Base-by-base conservation (phyloP, 129 eudicot genomes). In the Helichrysum umbraculigerum region DNA sequence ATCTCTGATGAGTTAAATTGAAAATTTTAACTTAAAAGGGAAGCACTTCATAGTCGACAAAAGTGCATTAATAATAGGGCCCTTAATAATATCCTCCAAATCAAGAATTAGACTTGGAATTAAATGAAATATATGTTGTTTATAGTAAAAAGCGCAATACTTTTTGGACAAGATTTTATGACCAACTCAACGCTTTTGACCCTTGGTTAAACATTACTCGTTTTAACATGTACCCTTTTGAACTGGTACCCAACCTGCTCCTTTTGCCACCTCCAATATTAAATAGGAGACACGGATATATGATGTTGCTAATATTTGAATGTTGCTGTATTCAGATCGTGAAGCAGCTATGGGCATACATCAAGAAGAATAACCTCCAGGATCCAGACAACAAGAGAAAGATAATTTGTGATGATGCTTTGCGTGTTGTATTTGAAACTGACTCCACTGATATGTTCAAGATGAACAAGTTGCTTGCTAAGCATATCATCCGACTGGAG, bases 341-440 rank as follows among this genome's bases (percentile, higher is more conserved):
- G 84, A 93, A 85, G 84, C 96, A 93, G 85, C 84, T 93, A 35
- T 93, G 98, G 98, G 95, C 89, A 16, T 93, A 93, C 82, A 93
- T 93, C 52, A 88, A 92, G 85, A 90, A 90, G 81, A 73, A 93
- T 86, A 90, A 93, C 74, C 98, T 93, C 32, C 98, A 93, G 77
- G 98, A 93, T 83, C 98, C 98, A 22, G 90, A 82, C 66, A 90
- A 93, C 85, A 93, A 90, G 83, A 93, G 96, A 80, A 93, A 93
- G 84, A 93, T 93, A 81, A 86, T 90, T 29, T 93, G 98, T 79
- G 91, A 93, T 82, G 98, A 93, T 67, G 96, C 91, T 71, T 79
- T 93, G 64, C 95, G 96, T 9, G 81, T 87, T 80, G 84, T 93
- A n/a, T 90, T 93, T 68, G 98, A 93, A 84, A 85, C 87, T 7